Evolutionary conservation across 257 asterid genomes (phyloP).

Genomic region (Solanum gracilifrons): DNA sequence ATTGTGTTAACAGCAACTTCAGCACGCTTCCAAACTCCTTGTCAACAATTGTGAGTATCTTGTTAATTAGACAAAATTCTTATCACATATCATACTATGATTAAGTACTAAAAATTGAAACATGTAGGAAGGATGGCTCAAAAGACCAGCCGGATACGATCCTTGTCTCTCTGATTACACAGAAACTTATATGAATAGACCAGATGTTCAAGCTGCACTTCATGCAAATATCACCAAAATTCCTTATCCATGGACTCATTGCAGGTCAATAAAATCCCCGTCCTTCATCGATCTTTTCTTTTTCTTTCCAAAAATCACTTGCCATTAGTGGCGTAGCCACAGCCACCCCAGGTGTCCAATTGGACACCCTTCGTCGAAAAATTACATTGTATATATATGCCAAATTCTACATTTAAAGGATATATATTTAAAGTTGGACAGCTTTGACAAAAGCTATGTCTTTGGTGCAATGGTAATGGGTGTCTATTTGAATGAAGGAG

Average conservation of each 20-base stretch:
- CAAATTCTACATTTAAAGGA: no score
- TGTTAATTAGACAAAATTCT: not conserved
- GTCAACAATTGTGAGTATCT: constrained; percentile 23
- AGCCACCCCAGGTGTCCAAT: no score
- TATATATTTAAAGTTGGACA: not conserved
- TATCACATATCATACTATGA: not conserved
- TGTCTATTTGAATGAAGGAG: no score
- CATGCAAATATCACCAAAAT: constrained; percentile 72
- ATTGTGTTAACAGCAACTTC: constrained; percentile 17
- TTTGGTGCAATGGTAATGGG: no score
- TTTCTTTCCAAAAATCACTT: not conserved
- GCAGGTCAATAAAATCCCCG: constrained; percentile 36
- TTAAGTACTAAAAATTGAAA: not conserved
- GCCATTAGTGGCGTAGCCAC: no score
- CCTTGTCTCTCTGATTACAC: constrained; percentile 56
- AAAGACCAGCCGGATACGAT: constrained; percentile 54
- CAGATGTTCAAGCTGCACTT: constrained; percentile 69
- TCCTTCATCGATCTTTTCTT: no score
- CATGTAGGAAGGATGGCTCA: constrained; percentile 28
- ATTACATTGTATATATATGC: no score
- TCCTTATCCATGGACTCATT: constrained; percentile 70
- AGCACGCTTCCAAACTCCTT: constrained; percentile 6
- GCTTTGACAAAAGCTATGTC: not conserved
- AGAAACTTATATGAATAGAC: constrained; percentile 38
- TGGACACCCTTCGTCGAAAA: no score